These are phyloP conservation scores for Glycine latifolia DNA, from an alignment of 306 rosid species.

Conservation along the genomic window DNA sequence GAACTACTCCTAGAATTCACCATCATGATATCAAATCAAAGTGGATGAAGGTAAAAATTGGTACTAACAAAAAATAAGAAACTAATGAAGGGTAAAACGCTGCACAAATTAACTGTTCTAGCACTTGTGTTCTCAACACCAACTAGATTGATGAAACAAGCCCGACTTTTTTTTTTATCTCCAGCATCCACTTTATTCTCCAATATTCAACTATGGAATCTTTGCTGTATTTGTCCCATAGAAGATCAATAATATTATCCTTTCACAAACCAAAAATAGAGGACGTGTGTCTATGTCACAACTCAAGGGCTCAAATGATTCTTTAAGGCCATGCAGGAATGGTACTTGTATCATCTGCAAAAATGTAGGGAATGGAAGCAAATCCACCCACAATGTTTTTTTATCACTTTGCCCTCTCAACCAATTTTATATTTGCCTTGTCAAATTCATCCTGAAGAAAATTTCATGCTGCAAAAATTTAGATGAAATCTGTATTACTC, in stretches of 20 bases:
- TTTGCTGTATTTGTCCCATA: constrained; percentile 57
- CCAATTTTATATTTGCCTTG: constrained; percentile 61
- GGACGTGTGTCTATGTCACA: constrained; percentile 73
- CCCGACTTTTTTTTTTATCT: constrained; percentile 50
- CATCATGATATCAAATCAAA: constrained; percentile 61
- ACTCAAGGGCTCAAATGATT: constrained; percentile 69
- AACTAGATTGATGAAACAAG: constrained; percentile 61
- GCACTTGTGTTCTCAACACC: constrained; percentile 64
- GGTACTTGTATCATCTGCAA: constrained; percentile 56
- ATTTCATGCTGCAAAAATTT: constrained; percentile 59
- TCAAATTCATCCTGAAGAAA: constrained; percentile 55
- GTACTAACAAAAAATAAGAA: constrained; percentile 68
- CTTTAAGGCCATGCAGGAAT: constrained; percentile 57
- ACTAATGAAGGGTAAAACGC: constrained; percentile 52
- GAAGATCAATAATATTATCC: constrained; percentile 69
- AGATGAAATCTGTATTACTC: constrained; percentile 57
- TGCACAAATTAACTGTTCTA: constrained; percentile 63
- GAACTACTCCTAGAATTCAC: constrained; percentile 78
- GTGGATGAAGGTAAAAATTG: constrained; percentile 60
- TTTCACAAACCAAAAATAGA: constrained; percentile 73
- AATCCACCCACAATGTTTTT: constrained; percentile 48
- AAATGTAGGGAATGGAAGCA: constrained; percentile 57
- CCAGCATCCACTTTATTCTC: constrained; percentile 68
- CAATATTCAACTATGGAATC: constrained; percentile 63
- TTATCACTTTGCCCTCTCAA: constrained; percentile 52